These are phyloP conservation scores for Helotiales sp. DNA, from an alignment of 2,329 filamentous ascomycete genomes.

Conservation along the genomic window DNA sequence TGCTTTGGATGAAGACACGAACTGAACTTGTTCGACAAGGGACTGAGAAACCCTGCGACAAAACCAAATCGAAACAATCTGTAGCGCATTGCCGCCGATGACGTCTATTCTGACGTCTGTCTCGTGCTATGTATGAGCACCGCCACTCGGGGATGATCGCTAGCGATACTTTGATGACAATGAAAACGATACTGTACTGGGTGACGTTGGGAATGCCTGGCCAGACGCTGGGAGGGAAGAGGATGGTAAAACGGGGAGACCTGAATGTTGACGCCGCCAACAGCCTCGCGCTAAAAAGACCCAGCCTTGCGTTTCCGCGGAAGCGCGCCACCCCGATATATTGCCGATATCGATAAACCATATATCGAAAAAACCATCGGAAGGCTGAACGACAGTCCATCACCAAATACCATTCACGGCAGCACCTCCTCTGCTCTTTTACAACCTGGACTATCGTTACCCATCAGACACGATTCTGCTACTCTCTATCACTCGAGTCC, in stretches of 20 bases:
- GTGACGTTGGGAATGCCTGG: too few relatives aligned
- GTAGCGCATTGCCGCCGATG: too few relatives aligned
- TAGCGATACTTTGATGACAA: neutral
- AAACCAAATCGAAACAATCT: neutral
- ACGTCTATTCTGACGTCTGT: neutral
- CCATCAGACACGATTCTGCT: neutral
- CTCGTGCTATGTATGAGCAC: neutral
- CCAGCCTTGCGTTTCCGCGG: neutral
- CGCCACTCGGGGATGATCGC: neutral
- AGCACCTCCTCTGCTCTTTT: too few relatives aligned
- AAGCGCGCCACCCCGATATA: neutral
- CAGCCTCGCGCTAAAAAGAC: too few relatives aligned
- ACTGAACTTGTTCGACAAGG: neutral
- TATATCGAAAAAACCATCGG: neutral
- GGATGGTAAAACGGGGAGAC: too few relatives aligned
- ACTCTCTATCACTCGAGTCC: neutral
- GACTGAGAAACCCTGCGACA: neutral
- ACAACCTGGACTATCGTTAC: neutral
- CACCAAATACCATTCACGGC: neutral
- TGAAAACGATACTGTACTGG: too few relatives aligned
- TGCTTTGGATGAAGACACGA: neutral
- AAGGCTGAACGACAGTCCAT: neutral
- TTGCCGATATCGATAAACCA: constrained; percentile 2
- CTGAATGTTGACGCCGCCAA: too few relatives aligned
- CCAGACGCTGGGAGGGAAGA: too few relatives aligned